phyloP scores from a whole-genome alignment of 805 yeast species.

The Suhomyces sp. region DNA sequence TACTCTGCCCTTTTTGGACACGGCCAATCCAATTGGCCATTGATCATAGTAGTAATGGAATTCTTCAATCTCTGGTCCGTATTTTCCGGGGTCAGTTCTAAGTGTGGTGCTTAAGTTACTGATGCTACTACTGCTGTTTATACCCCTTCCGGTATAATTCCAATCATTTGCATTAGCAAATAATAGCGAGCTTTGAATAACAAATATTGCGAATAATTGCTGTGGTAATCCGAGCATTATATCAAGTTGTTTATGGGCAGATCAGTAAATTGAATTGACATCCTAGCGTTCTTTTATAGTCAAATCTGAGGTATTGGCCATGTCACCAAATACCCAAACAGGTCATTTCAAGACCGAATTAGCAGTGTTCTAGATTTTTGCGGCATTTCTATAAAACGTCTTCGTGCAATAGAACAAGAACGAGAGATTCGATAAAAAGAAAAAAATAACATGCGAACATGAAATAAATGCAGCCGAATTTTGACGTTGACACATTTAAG shows the following conservation, averaged over 20 bases:
- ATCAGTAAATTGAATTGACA: background rate
- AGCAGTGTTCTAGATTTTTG: background rate
- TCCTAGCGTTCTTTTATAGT: background rate
- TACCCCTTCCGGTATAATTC: background rate
- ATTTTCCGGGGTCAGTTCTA: background rate
- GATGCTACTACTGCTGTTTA: background rate
- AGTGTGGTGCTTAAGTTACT: background rate
- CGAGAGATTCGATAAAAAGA: no score
- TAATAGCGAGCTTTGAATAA: background rate
- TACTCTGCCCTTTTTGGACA: background rate
- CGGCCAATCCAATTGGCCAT: slow-evolving; percentile 1
- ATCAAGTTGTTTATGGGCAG: background rate
- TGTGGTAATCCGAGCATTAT: background rate
- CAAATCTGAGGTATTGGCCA: background rate
- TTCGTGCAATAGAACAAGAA: background rate
- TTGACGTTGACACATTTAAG: background rate
- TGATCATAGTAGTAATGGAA: slow-evolving; percentile 2
- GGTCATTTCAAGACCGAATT: background rate
- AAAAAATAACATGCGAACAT: background rate
- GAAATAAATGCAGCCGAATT: background rate
- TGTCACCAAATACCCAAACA: background rate
- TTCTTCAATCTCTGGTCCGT: slow-evolving; percentile 1
- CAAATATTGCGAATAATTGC: background rate
- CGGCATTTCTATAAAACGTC: background rate
- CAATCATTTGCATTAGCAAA: background rate